phyloP scores from a whole-genome alignment of 495 filamentous ascomycete genomes.

The Penicillium flavigenum region DNA sequence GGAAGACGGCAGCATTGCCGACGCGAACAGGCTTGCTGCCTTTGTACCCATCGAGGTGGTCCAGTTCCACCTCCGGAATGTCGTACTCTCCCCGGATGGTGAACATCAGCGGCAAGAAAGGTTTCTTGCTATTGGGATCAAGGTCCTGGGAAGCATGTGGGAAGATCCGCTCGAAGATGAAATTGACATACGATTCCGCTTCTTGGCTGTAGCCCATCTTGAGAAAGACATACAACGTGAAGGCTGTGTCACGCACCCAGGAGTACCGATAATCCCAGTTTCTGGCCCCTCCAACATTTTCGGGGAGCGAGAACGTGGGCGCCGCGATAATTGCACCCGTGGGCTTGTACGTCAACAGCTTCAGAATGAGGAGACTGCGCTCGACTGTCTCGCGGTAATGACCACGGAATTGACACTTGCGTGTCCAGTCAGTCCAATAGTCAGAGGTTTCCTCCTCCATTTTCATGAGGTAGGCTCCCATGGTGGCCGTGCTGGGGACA shows the following conservation, averaged over 20 bases:
- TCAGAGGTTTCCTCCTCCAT: slow-evolving; percentile 64
- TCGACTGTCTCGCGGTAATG: slow-evolving; percentile 67
- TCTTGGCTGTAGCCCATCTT: slow-evolving; percentile 72
- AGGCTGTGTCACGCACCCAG: slow-evolving; percentile 73
- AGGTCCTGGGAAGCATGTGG: slow-evolving; percentile 37
- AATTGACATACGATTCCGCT: slow-evolving; percentile 70
- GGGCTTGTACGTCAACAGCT: slow-evolving; percentile 67
- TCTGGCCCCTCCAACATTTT: slow-evolving; percentile 67
- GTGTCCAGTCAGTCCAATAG: slow-evolving; percentile 71
- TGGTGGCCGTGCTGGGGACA: slow-evolving; percentile 49
- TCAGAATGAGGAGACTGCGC: slow-evolving; percentile 67
- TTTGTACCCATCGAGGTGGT: slow-evolving; percentile 66
- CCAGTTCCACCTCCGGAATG: slow-evolving; percentile 64
- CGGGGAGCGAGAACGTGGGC: slow-evolving; percentile 66
- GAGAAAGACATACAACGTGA: slow-evolving; percentile 73
- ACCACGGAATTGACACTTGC: slow-evolving; percentile 65
- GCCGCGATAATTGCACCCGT: slow-evolving; percentile 57
- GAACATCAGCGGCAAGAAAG: slow-evolving; percentile 73
- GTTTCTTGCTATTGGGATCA: slow-evolving; percentile 40
- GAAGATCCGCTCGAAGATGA: slow-evolving; percentile 66
- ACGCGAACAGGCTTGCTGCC: slow-evolving; percentile 68
- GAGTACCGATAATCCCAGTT: slow-evolving; percentile 78
- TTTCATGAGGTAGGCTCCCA: slow-evolving; percentile 50
- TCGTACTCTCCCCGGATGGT: slow-evolving; percentile 70
- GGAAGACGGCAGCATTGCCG: slow-evolving; percentile 71